phyloP scores from a whole-genome alignment of 2,329 filamentous ascomycete species.

The Colletotrichum zoysiae region DNA sequence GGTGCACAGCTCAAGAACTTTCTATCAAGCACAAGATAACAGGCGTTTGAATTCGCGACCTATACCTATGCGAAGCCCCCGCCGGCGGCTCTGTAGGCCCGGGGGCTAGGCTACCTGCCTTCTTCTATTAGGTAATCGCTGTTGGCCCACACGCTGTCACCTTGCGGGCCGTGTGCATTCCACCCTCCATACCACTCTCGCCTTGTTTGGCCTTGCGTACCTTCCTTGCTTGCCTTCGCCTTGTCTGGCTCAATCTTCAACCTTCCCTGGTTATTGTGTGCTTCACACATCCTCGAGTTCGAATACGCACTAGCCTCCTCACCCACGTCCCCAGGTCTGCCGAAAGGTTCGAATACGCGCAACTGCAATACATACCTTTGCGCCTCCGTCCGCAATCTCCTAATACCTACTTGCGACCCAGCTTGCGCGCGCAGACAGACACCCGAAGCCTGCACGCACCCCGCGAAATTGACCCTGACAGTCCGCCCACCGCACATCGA shows the following conservation, averaged over 20 bases:
- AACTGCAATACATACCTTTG: neutral
- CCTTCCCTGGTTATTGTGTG: slow-evolving; percentile 14
- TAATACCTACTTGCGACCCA: neutral
- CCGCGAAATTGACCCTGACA: slow-evolving; percentile 18
- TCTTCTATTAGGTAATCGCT: slow-evolving; percentile 15
- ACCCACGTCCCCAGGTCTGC: neutral
- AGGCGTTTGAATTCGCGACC: neutral
- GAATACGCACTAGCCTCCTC: slow-evolving; percentile 7
- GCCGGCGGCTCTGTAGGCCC: slow-evolving; percentile 8
- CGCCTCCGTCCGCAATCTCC: neutral
- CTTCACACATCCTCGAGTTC: slow-evolving; percentile 9
- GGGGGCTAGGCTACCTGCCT: neutral
- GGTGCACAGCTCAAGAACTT: neutral
- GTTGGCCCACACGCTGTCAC: neutral
- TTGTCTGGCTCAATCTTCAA: slow-evolving; percentile 15
- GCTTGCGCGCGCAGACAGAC: slow-evolving; percentile 13
- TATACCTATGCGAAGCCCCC: neutral
- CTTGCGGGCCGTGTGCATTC: slow-evolving; percentile 10
- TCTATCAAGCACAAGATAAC: neutral
- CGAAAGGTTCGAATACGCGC: slow-evolving; percentile 7
- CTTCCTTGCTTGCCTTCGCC: slow-evolving; percentile 5
- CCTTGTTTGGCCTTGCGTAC: slow-evolving; percentile 18
- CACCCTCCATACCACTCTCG: neutral
- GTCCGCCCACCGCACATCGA: slow-evolving; percentile 6
- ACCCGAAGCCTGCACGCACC: slow-evolving; percentile 9